phyloP scores from a whole-genome alignment of 495 filamentous ascomycete species.

The Daldinia caldariorum region DNA sequence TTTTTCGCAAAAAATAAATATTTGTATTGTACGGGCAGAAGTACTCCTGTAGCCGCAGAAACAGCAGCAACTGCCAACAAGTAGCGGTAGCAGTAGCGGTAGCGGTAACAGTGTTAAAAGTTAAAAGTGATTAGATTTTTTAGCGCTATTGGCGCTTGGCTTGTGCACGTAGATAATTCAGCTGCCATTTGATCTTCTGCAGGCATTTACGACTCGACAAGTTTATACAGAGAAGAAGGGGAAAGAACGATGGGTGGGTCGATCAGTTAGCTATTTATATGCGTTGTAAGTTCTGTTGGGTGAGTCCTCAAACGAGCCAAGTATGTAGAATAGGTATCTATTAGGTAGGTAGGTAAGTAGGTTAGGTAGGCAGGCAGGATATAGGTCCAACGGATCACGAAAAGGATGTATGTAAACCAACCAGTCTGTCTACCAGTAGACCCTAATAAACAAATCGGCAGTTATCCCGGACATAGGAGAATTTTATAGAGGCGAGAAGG shows the following conservation, averaged over 20 bases:
- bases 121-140: constrained; percentile 6
- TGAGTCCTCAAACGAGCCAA: constrained; percentile 1
- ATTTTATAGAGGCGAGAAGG: neutral
- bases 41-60: too few relatives aligned
- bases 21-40: too few relatives aligned
- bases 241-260: neutral
- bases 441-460: neutral
- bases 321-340: neutral
- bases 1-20: neutral
- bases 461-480: neutral
- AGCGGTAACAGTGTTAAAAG: constrained; percentile 6
- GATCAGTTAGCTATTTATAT: neutral
- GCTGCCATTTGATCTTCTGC: neutral
- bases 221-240: neutral
- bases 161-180: constrained; percentile 16
- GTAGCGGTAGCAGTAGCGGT: neutral
- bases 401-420: neutral
- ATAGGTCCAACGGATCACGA: neutral
- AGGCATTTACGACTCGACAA: neutral
- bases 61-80: too few relatives aligned
- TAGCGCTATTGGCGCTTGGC: constrained; percentile 25
- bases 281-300: neutral
- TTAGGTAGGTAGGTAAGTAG: neutral
- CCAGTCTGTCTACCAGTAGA: neutral
- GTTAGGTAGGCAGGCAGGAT: too few relatives aligned